Evolutionary conservation across 2,329 filamentous ascomycete species (phyloP), one percentile per base, ranked within the genome.

Genomic region (Colletotrichum cuscutae): DNA sequence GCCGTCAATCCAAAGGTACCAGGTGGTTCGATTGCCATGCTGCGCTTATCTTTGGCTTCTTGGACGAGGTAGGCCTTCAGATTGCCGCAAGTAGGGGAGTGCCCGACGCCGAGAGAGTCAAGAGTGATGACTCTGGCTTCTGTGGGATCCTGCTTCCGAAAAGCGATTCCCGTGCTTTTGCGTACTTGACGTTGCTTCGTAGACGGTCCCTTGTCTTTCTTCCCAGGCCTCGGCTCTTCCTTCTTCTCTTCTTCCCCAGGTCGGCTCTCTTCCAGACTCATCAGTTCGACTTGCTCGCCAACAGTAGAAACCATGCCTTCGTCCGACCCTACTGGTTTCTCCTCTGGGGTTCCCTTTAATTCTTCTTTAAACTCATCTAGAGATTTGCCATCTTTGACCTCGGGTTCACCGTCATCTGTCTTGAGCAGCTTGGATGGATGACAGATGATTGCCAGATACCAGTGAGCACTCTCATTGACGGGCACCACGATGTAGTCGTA

Each of bases 381-480:
- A 6, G 57, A 6, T 4, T 56, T 53, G 9, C n/a, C 4, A 4
- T 68, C 19, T 62, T 60, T 22, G 32, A 13, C 37, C 1, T 46
- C 30, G 13, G 60, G 57, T 24, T 75, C 65, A 1, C 37, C 54
- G 8, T 72, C 73, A 12, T 73, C 42, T n/a, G 70, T 63, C 2
- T 80, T 80, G 8, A 90, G 78, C 26, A 97, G 86, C 64, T 88
- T 91, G 4, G 90, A 89, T 2, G 96, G 88, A 78, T 99, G 98
- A 88, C 95, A 98, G 65, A 99, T 96, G 68, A 99, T 96, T 15
- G 95, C 95, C 76, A 98, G 86, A 82, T 97, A 98, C 97, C 97
- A 99, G 81, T 99, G 97, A 1, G 87, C 84, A 76, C 90, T 86
- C 79, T 98, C 94, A 77, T 98, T 97, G 80, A 99, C 94, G 0